Base-by-base conservation (phyloP, 768 basidiomycete genomes). In the Hydnum rufescens region DNA sequence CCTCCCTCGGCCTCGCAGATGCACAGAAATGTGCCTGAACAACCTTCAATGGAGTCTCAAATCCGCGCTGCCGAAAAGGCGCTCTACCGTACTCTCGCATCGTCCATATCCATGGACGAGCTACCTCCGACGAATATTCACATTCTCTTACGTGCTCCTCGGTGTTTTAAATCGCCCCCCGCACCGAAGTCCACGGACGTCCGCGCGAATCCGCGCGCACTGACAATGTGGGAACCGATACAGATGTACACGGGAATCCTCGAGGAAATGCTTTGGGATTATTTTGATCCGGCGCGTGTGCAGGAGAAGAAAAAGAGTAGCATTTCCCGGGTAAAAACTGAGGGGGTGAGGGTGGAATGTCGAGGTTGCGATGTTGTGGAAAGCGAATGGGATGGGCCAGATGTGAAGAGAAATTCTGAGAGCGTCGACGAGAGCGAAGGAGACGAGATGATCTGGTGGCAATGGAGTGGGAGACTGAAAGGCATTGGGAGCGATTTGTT, bases 401-500 rank as follows among this genome's bases (percentile, higher is more conserved):
- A 39, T 8, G 19, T 8, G 34, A 39, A 39, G 34, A 39, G 8
- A 39, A 39, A 39, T 8, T 8, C 34, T 39, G 34, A 19, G 34
- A 8, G 8, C 34, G 34, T 8, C 34, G 19, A 19, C 34, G 19
- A 39, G 13, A 52, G 36, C 3, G 51, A 52, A 5, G 53, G 32
- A 53, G 51, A 56, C 39, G 55, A 56, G 23, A 36, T 56, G 55
- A 56, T 56, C 19, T 56, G 55, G 55, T 56, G 54, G 54, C 55
- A 56, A 31, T 56, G 55, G 55, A 54, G 32, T 36, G 54, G 49
- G 6, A 50, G 32, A 23, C 30, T 50, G 16, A 32, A 13, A 31
- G 49, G 49, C 6, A 47, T 47, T 8, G 25, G 44, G 6, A 25
- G 26, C 26, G 44, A 47, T 8, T 8, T 47, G 25, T 47, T 47